Evolutionary conservation across 2,329 filamentous ascomycete genomes (phyloP).

Genomic region (Aureobasidium sp.): DNA sequence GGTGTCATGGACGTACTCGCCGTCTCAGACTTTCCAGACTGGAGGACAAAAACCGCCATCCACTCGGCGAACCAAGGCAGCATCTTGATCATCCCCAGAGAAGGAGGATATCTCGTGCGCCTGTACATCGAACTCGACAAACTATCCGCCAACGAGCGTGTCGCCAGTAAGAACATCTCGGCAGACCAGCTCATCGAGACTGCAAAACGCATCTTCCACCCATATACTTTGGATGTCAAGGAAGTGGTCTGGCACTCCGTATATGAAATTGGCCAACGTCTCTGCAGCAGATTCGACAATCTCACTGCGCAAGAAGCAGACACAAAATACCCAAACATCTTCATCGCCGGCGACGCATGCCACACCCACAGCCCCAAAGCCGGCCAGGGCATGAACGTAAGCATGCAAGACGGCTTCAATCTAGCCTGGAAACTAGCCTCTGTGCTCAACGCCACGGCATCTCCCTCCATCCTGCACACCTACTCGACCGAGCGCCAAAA

Average conservation of each 20-base stretch:
- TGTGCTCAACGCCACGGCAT: conserved; percentile 32
- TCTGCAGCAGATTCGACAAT: conserved; percentile 37
- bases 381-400: conserved; percentile 44
- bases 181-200: conserved; percentile 52
- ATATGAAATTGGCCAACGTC: conserved; percentile 45
- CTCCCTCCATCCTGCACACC: conserved; percentile 32
- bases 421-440: conserved; percentile 41
- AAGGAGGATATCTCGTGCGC: conserved; percentile 28
- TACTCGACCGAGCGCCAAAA: conserved; percentile 38
- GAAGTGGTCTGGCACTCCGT: conserved; percentile 47
- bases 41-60: conserved; percentile 72
- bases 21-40: conserved; percentile 47
- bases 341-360: conserved; percentile 44
- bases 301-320: conserved; percentile 26
- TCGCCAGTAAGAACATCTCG: conserved; percentile 6
- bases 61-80: conserved; percentile 56
- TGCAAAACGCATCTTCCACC: conserved; percentile 58
- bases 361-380: conserved; percentile 30
- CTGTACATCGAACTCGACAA: conserved; percentile 39
- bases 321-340: conserved; percentile 39
- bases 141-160: conserved; percentile 27
- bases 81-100: conserved; percentile 68
- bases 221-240: conserved; percentile 52
- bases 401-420: conserved; percentile 40
- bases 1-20: conserved; percentile 27